Conservation (phyloP, 345 rosid species). For the Populus pruinosa region DNA sequence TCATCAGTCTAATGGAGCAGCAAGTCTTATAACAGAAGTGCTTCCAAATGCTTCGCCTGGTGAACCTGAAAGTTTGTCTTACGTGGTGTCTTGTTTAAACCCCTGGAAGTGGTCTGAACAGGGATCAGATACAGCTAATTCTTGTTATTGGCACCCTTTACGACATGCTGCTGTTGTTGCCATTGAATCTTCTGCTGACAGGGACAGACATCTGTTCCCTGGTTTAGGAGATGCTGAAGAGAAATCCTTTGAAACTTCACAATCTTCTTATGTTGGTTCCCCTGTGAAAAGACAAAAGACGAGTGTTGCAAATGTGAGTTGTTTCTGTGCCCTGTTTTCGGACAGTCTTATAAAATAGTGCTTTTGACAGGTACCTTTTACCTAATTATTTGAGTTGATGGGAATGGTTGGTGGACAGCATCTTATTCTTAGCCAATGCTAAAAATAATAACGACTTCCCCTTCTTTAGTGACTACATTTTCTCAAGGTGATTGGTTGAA, state of each 20-base stretch:
- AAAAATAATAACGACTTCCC: background rate
- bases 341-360: background rate
- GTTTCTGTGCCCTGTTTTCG: background rate
- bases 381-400: background rate
- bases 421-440: background rate
- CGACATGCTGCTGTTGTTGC: constrained; percentile 79
- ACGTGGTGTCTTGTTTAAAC: constrained; percentile 57
- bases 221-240: constrained; percentile 15
- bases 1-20: constrained; percentile 11
- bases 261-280: constrained; percentile 26
- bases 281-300: constrained; percentile 64
- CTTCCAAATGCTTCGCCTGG: constrained; percentile 24
- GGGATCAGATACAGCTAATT: constrained; percentile 11
- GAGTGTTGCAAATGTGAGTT: constrained; percentile 35
- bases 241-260: constrained; percentile 27
- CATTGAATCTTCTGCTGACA: constrained; percentile 75
- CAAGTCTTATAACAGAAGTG: constrained; percentile 3
- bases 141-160: constrained; percentile 62
- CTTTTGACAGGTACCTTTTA: background rate
- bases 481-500: background rate
- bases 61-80: constrained; percentile 16
- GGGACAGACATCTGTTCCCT: constrained; percentile 68
- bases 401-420: background rate
- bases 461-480: background rate
- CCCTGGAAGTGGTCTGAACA: constrained; percentile 67